These are phyloP conservation scores for Solanum rostratum DNA, from an alignment of 257 asterid species.

Conservation along the genomic window DNA sequence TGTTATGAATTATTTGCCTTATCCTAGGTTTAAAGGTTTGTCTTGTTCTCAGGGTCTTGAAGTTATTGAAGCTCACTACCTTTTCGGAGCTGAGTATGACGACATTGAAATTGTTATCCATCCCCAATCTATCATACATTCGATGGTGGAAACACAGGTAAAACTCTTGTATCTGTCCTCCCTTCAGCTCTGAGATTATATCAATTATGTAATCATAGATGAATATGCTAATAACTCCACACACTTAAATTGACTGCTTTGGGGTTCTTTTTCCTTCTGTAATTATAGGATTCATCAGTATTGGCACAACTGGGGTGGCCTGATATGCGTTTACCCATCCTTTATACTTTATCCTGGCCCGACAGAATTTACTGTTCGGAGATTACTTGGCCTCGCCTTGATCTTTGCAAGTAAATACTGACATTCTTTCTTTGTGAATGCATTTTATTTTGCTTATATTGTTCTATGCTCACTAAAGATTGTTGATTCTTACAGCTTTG, in stretches of 20 bases:
- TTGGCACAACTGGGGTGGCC: conserved; percentile 98
- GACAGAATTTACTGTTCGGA: conserved; percentile 84
- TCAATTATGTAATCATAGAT: background rate
- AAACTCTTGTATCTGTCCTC: background rate
- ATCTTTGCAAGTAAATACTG: conserved; percentile 81
- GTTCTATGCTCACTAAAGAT: background rate
- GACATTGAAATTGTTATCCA: conserved; percentile 85
- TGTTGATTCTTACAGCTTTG: background rate
- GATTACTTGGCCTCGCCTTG: conserved; percentile 96
- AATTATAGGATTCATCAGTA: conserved; percentile 74
- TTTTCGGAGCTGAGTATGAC: conserved; percentile 89
- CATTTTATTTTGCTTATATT: background rate
- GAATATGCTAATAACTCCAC: background rate
- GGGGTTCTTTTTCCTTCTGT: background rate
- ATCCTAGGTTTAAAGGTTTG: background rate
- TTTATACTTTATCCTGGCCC: conserved; percentile 96
- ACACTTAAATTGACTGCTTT: background rate
- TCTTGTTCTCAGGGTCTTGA: conserved; percentile 63
- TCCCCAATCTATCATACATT: conserved; percentile 95
- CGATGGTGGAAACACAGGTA: conserved; percentile 98
- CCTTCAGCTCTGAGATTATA: background rate
- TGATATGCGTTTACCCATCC: conserved; percentile 94
- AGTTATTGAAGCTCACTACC: conserved; percentile 98
- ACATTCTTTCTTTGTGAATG: background rate
- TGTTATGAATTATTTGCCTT: background rate